These are phyloP conservation scores for Pythium aristosporum DNA, from an alignment of 352 stramenopile genomes.

Conservation along the genomic window DNA sequence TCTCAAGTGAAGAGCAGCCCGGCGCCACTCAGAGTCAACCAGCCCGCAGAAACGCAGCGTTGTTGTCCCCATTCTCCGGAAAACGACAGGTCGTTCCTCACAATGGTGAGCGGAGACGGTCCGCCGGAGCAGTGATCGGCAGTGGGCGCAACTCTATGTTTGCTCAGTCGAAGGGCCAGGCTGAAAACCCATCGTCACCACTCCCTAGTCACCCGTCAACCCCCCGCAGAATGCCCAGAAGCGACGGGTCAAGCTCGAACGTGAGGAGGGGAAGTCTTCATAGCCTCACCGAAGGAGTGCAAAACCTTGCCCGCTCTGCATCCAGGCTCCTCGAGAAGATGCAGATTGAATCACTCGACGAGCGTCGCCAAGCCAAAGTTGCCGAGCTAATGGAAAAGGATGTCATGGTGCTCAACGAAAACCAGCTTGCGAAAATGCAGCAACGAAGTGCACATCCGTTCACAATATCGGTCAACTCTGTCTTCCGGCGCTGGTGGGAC, in stretches of 20 bases:
- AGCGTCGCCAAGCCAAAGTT: conserved; percentile 40
- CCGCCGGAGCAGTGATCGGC: background rate
- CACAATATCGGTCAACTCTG: conserved; percentile 62
- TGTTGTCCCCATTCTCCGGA: background rate
- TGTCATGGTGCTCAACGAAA: conserved; percentile 59
- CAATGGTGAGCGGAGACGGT: conserved; percentile 2
- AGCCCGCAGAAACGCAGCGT: background rate
- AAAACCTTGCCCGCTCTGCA: conserved; percentile 34
- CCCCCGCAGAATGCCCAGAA: background rate
- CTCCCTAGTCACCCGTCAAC: background rate
- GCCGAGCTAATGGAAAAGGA: conserved; percentile 59
- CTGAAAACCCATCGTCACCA: background rate
- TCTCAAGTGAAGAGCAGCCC: background rate
- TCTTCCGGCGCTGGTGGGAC: conserved; percentile 63
- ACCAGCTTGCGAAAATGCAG: conserved; percentile 59
- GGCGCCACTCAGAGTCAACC: background rate
- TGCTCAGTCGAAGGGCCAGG: no score
- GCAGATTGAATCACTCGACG: conserved; percentile 32
- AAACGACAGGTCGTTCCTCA: conserved; percentile 8
- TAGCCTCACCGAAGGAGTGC: conserved; percentile 32
- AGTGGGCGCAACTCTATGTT: no score
- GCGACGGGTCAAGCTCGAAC: background rate
- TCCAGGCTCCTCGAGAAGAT: conserved; percentile 46
- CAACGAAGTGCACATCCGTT: conserved; percentile 44
- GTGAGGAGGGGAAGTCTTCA: conserved; percentile 29